phyloP scores from a whole-genome alignment of 2,329 filamentous ascomycete genomes.

The Venturiaceae sp. region DNA sequence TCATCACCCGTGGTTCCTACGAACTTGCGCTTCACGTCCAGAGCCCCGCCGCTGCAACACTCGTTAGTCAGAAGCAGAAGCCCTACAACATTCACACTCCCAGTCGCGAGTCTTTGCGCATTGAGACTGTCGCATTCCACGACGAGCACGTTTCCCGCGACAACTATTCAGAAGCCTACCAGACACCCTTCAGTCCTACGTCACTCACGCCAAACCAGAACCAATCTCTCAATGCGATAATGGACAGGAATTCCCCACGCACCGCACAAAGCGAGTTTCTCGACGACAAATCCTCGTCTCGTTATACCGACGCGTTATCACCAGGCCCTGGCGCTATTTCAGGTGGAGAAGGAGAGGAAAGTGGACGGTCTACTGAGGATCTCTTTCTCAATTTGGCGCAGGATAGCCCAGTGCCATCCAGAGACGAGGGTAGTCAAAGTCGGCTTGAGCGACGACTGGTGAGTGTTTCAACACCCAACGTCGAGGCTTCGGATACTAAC shows the following conservation, averaged over 20 bases:
- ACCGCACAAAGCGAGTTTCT: conserved; percentile 1
- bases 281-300: conserved; percentile 10
- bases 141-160: background rate
- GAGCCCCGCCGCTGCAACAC: conserved; percentile 11
- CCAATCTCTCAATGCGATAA: conserved; percentile 3
- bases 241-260: background rate
- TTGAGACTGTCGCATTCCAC: background rate
- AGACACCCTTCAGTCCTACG: background rate
- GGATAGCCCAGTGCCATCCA: conserved; percentile 21
- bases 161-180: background rate
- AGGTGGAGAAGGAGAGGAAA: conserved; percentile 2
- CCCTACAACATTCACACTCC: background rate
- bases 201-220: background rate
- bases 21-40: conserved; percentile 23
- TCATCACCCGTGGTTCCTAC: conserved; percentile 32
- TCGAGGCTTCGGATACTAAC: background rate
- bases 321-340: background rate
- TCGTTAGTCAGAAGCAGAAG: conserved; percentile 3
- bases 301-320: background rate
- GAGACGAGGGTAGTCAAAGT: conserved; percentile 16
- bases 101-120: background rate
- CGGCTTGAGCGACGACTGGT: conserved; percentile 23
- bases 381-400: conserved; percentile 32
- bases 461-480: conserved; percentile 6
- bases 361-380: conserved; percentile 22